Percentiles rank a stretch among this genome's conserved stretches.
Conservation (phyloP, 163 green algal species). For the Chlamydomonas reinhardtii region DNA sequence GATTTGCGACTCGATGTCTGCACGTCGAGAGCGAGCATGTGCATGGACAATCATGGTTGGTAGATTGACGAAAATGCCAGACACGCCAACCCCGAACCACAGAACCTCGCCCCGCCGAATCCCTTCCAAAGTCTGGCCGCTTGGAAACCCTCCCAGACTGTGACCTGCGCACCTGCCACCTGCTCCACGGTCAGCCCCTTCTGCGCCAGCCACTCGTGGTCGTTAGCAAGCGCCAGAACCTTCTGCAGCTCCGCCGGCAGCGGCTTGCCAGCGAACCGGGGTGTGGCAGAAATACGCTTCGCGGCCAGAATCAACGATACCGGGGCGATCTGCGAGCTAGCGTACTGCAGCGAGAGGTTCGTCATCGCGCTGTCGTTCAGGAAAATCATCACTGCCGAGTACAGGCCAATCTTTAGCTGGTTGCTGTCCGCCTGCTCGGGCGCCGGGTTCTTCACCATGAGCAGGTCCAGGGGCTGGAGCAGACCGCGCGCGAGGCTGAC, state of each 20-base stretch:
- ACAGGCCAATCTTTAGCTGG: conserved; percentile 15
- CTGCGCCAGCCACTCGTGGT: conserved; percentile 3
- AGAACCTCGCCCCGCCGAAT: no score
- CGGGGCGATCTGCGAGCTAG: neutral
- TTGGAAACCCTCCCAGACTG: no score
- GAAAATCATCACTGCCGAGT: conserved; percentile 10
- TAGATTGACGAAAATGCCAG: no score
- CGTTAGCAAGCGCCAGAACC: neutral
- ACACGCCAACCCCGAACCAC: no score
- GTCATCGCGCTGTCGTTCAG: conserved; percentile 42
- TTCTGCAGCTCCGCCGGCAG: conserved; percentile 2
- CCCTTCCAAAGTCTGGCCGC: no score
- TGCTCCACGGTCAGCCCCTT: conserved; percentile 21
- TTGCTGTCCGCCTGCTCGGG: conserved; percentile 26
- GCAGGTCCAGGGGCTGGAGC: conserved; percentile 28
- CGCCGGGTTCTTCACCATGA: neutral
- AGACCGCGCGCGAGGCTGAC: conserved; percentile 28
- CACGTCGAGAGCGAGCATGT: no score
- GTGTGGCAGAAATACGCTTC: neutral
- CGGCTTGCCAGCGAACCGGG: neutral
- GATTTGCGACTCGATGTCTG: conserved; percentile 42
- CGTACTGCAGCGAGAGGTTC: conserved; percentile 28
- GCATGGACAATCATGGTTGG: no score
- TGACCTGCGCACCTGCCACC: conserved; percentile 17
- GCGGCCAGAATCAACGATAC: conserved; percentile 32